A percentile compares a stretch with the other conserved stretches of the same genome.
Conservation (phyloP, 768 basidiomycete species). For the Tubosaeta brunneosetosa region DNA sequence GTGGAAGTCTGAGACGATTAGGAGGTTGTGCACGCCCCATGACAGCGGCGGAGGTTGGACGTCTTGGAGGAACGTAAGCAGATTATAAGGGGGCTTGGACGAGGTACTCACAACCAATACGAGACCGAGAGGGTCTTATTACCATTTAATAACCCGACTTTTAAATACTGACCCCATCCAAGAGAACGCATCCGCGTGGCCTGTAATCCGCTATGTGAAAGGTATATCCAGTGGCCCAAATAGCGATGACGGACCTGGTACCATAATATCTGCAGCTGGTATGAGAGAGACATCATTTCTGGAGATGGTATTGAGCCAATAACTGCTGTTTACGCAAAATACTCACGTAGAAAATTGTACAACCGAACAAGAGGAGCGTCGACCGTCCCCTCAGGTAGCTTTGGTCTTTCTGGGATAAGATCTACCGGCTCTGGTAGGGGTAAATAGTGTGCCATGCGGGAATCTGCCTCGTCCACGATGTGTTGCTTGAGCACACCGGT, state of each 20-base stretch:
- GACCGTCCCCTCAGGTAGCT: conserved; percentile 56
- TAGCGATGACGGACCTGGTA: conserved; percentile 48
- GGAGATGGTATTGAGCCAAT: conserved; percentile 1
- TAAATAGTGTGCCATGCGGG: conserved; percentile 60
- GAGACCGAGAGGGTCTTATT: conserved; percentile 64
- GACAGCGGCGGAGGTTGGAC: conserved; percentile 32
- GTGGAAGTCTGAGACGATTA: conserved; percentile 43
- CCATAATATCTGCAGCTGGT: conserved; percentile 87
- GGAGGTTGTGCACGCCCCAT: conserved; percentile 29
- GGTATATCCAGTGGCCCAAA: not conserved
- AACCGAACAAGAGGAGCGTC: conserved; percentile 83
- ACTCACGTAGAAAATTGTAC: conserved; percentile 86
- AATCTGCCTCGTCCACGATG: conserved; percentile 70
- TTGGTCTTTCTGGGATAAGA: conserved; percentile 40
- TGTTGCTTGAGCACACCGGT: conserved; percentile 57
- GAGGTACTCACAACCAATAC: conserved; percentile 79
- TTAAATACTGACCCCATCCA: conserved; percentile 80
- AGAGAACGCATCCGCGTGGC: conserved; percentile 74
- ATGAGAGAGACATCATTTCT: conserved; percentile 91
- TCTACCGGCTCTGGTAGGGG: conserved; percentile 41
- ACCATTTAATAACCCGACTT: conserved; percentile 63
- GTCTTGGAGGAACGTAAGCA: conserved; percentile 26
- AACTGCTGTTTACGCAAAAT: not conserved
- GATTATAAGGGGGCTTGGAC: not conserved
- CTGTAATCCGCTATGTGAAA: conserved; percentile 24